Evolutionary conservation across 2,329 filamentous ascomycete genomes (phyloP).

Genomic region (Pseudovirgaria hyperparasitica): DNA sequence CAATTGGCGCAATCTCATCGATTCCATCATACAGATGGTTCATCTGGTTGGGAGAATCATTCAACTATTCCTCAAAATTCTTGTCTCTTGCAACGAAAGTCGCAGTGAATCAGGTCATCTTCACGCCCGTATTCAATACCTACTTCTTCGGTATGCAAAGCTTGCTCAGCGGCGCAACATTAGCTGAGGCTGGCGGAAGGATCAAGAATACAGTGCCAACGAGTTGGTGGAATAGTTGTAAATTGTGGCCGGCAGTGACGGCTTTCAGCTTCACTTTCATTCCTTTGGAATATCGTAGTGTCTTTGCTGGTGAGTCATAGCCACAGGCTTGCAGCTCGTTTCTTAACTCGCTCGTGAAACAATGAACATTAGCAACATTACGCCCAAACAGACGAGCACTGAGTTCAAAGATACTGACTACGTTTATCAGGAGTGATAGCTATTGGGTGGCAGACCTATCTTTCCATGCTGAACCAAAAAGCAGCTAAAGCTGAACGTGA

Average conservation of each 20-base stretch:
- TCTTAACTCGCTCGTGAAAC: not conserved
- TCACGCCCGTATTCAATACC: constrained; percentile 53
- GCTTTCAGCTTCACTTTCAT: constrained; percentile 82
- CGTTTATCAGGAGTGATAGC: constrained; percentile 45
- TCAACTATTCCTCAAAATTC: constrained; percentile 68
- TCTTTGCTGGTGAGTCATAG: constrained; percentile 48
- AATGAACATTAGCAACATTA: not conserved
- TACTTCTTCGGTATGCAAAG: constrained; percentile 41
- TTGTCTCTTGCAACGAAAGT: constrained; percentile 68
- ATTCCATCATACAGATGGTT: constrained; percentile 79
- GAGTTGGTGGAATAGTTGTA: constrained; percentile 66
- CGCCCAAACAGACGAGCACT: not conserved
- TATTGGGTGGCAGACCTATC: constrained; percentile 85
- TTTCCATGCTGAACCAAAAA: constrained; percentile 64
- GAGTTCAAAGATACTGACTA: too few species aligned
- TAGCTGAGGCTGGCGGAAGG: constrained; percentile 53
- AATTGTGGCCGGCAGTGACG: constrained; percentile 79
- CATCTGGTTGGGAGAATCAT: constrained; percentile 64
- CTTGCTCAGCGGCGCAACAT: constrained; percentile 44
- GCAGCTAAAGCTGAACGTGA: constrained; percentile 52
- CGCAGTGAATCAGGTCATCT: constrained; percentile 62
- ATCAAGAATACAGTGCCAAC: constrained; percentile 64
- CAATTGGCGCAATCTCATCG: constrained; percentile 59
- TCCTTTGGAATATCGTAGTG: constrained; percentile 61
- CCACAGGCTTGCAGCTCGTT: not conserved